Base-by-base conservation (phyloP, 192 early-diverging fungal genomes). In the Backusella mclennaniae region DNA sequence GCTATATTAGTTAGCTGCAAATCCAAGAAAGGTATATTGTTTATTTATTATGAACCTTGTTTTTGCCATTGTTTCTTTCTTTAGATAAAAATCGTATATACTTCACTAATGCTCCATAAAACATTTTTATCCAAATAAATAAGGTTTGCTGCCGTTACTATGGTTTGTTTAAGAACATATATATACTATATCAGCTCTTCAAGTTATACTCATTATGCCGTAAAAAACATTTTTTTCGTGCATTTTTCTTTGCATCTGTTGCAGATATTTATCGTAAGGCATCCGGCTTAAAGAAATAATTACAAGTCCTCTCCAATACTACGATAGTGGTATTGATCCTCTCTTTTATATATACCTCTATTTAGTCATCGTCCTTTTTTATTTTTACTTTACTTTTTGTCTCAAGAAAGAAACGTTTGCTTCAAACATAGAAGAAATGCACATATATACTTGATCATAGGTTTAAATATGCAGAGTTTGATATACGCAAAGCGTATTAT, bases 41-140 rank as follows among this genome's bases (percentile, higher is more conserved):
- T 63, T 63, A 26, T 63, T 63, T 63, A 63, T 63, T 63, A 26
- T 63, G 26, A 63, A 63, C 23, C 8, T 29, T 63, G 21, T 59
- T 59, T 59, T 59, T 59, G 53, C 53, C 23, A 59, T 59, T 59
- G 56, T 63, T 63, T 63, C 26, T 63, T 63, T 63, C 56, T 29
- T 63, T 63, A 23, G 56, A 63, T 49, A 44, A 44, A 44, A 44
- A 19, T 44, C 15, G 42, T 39, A 56, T 56, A 56, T 21, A 56
- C 21, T 56, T 63, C 23, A 26, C 23, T 63, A 26, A 59, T 21
- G 23, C 7, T 23, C 21, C 2, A 2, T 59, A 59, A 59, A 59
- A 12, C 17, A 59, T 59, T 11, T 26, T 59, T 59, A 59, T 59
- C 11, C 2, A 59, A 26, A 53, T 53, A 53, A 53, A 59, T 59